A percentile compares a stretch with the other conserved stretches of the same genome.
These are phyloP conservation scores for Sporothrix curviconia DNA, from an alignment of 2,329 filamentous ascomycete genomes.

Conservation along the genomic window DNA sequence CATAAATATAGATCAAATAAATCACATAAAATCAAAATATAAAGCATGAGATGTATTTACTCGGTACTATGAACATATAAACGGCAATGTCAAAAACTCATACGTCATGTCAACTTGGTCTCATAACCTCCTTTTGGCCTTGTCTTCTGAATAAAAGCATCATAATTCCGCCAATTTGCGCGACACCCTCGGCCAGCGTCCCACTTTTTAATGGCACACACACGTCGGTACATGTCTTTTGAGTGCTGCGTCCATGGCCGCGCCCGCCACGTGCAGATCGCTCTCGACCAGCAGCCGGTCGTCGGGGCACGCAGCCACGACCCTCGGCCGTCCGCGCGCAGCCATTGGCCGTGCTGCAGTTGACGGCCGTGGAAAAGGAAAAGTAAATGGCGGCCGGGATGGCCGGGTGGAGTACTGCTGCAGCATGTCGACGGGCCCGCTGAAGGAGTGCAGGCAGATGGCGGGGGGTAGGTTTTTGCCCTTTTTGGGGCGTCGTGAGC, in stretches of 20 bases:
- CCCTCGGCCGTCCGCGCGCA: constrained; percentile 49
- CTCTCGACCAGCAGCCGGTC: constrained; percentile 80
- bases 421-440: constrained; percentile 66
- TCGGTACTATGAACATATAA: no score
- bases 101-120: no score
- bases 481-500: neutral
- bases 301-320: constrained; percentile 68
- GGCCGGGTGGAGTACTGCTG: constrained; percentile 68
- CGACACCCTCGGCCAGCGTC: constrained; percentile 62
- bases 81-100: no score
- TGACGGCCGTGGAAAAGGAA: constrained; percentile 81
- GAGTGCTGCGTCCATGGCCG: constrained; percentile 69
- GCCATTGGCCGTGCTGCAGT: constrained; percentile 53
- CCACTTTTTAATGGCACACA: constrained; percentile 79
- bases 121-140: no score
- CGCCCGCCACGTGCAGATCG: constrained; percentile 77
- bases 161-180: constrained; percentile 68
- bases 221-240: constrained; percentile 67
- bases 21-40: no score
- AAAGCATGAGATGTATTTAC: no score
- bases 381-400: constrained; percentile 77
- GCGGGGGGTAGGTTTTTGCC: constrained; percentile 67
- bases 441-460: constrained; percentile 92
- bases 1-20: no score
- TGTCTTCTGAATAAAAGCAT: constrained; percentile 56